phyloP scores from a whole-genome alignment of 73 alveolate genomes.

The Uronychia setigera region DNA sequence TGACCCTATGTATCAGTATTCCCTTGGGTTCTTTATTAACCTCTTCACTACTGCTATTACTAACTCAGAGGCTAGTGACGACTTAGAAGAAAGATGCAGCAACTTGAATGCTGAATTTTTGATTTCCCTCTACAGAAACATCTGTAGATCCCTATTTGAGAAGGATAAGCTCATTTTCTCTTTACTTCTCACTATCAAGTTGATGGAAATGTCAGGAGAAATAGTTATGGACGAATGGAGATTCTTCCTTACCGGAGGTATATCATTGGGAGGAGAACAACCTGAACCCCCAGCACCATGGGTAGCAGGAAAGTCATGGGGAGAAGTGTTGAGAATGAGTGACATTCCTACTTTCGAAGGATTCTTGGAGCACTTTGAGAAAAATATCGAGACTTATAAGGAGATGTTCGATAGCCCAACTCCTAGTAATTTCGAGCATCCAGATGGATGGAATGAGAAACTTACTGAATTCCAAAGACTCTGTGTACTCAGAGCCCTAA shows the following conservation, averaged over 20 bases:
- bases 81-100: constrained; percentile 88
- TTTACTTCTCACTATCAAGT: constrained; percentile 92
- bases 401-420: constrained; percentile 79
- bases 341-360: constrained; percentile 84
- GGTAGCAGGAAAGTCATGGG: constrained; percentile 97
- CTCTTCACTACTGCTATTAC: constrained; percentile 85
- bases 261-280: constrained; percentile 96
- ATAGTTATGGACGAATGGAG: constrained; percentile 92
- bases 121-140: constrained; percentile 89
- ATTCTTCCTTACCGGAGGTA: constrained; percentile 99
- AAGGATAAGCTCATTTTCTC: constrained; percentile 98
- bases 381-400: constrained; percentile 69
- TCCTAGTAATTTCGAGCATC: constrained; percentile 44
- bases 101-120: constrained; percentile 91
- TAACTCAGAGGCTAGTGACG: constrained; percentile 93
- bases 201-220: constrained; percentile 82
- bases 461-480: constrained; percentile 86
- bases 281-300: constrained; percentile 98
- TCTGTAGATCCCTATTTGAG: constrained; percentile 98
- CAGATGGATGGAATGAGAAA: constrained; percentile 45
- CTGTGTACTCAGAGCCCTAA: constrained; percentile 88
- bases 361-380: constrained; percentile 80
- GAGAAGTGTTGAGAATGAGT: constrained; percentile 84
- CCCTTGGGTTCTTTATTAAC: constrained; percentile 95
- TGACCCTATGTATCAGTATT: constrained; percentile 99